Evolutionary conservation across 1,284 basidiomycete species (phyloP).

Genomic region (Ustilago curta): DNA sequence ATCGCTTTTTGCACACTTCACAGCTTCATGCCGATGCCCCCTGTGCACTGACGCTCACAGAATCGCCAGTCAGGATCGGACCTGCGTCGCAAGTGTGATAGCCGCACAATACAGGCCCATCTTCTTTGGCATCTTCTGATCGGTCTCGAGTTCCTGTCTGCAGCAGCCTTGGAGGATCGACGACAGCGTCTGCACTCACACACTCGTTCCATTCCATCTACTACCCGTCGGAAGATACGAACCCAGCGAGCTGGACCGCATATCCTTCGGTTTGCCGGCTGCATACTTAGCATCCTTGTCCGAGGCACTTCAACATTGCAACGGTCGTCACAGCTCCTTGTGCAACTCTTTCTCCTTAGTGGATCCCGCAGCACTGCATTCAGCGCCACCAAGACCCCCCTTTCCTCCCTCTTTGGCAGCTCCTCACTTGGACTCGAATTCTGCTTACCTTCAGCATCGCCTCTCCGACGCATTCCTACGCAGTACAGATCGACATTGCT

Average conservation of each 20-base stretch:
- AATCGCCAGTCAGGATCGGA: conserved; percentile 14
- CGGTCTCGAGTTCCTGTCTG: neutral
- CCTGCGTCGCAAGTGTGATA: conserved; percentile 17
- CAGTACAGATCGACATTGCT: conserved; percentile 45
- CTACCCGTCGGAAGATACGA: conserved; percentile 8
- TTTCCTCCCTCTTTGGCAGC: neutral
- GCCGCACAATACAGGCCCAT: conserved; percentile 4
- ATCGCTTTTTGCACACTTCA: neutral
- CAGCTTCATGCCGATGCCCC: neutral
- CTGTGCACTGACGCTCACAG: conserved; percentile 2
- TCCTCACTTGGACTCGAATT: too few species aligned
- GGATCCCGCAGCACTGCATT: conserved; percentile 18
- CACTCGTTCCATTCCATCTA: too few species aligned
- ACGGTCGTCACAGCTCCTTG: conserved; percentile 2
- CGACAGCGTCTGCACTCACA: too few species aligned
- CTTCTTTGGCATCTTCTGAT: conserved; percentile 21
- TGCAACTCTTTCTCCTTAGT: neutral
- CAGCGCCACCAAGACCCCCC: neutral
- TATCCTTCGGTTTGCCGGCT: conserved; percentile 26
- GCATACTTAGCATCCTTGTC: conserved; percentile 30
- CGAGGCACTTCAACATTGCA: conserved; percentile 16
- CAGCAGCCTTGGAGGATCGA: neutral
- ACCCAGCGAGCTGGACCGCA: conserved; percentile 18
- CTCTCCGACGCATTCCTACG: conserved; percentile 20
- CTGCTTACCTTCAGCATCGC: conserved; percentile 7